Evolutionary conservation across 2,329 filamentous ascomycete species (phyloP).

Genomic region (Ceratocystis lukuohia): DNA sequence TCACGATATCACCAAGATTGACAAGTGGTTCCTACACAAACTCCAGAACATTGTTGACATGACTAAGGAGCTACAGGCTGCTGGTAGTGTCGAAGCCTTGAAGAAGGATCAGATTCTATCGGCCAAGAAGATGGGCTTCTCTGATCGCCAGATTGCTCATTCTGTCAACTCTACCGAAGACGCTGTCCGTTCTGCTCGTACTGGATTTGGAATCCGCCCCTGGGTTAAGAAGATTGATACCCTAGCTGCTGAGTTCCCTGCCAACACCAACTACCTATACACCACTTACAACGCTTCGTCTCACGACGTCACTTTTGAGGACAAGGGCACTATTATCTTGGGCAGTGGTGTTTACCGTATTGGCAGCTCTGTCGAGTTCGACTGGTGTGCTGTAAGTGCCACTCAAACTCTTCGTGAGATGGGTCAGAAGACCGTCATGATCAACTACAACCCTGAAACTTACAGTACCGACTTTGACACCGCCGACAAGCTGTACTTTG

Average conservation of each 20-base stretch:
- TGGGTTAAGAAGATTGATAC: constrained; percentile 79
- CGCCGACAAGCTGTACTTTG: constrained; percentile 88
- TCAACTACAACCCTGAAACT: constrained; percentile 83
- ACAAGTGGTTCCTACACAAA: constrained; percentile 99
- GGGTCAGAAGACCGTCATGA: constrained; percentile 96
- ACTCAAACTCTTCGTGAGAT: constrained; percentile 70
- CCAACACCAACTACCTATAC: constrained; percentile 89
- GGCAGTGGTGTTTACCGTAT: constrained; percentile 96
- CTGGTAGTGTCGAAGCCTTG: constrained; percentile 68
- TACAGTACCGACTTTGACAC: constrained; percentile 73
- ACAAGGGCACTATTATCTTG: constrained; percentile 78
- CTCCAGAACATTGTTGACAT: constrained; percentile 93
- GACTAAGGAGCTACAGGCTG: constrained; percentile 69
- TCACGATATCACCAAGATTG: constrained; percentile 92
- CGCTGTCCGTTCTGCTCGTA: constrained; percentile 71
- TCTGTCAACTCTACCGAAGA: constrained; percentile 80
- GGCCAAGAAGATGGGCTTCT: constrained; percentile 97
- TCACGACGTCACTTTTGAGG: constrained; percentile 87
- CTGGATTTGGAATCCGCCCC: constrained; percentile 76
- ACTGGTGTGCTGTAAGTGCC: constrained; percentile 93
- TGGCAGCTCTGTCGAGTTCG: constrained; percentile 93
- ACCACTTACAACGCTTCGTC: constrained; percentile 94
- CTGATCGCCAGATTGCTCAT: constrained; percentile 82
- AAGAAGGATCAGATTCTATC: constrained; percentile 80
- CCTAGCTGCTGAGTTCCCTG: constrained; percentile 89